Base-by-base conservation (phyloP, 768 basidiomycete genomes). In the Hydnomerulius pinastri region DNA sequence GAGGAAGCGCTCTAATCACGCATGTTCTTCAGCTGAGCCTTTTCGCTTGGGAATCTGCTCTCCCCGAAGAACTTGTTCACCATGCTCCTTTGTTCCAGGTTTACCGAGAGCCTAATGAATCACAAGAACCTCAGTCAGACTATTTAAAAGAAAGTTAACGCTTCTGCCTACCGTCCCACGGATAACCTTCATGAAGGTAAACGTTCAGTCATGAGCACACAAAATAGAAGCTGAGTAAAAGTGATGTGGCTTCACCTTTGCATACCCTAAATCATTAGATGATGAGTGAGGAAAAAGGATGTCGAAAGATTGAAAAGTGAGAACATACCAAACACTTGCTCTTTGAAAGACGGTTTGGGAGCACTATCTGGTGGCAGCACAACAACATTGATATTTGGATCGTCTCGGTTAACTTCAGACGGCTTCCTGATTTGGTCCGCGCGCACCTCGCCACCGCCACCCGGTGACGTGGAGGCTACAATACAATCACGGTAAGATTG, bases 321-420 rank as follows among this genome's bases (percentile, higher is more conserved):
- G 47, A 35, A 55, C 73, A 21, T 52, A 81, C 82, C 83, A 39
- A 82, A 75, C 7, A 83, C 78, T 50, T 71, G 74, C 39, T 85
- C 81, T 62, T 82, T 84, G 70, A 83, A 85, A 12, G 82, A 72
- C 25, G 77, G 73, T n/a, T n/a, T n/a, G n/a, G n/a, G n/a, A n/a
- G n/a, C n/a, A 27, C 48, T 57, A 30, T 48, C 65, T 43, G 51
- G 57, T 11, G 61, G 50, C 33, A 59, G 41, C 13, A 59, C 67
- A 25, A 61, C 62, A 18, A 66, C 58, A 18, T 63, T 62, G 45
- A 56, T 28, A 18, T 55, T 63, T 18, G 57, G 59, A 12, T 67
- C 69, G 40, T 64, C 53, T 47, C 48, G 46, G 37, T 59, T 42
- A 20, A 62, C 64, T 27, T 66, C 67, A 27, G 62, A 59, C 9